Evolutionary conservation across 257 asterid genomes (phyloP), one percentile per base, ranked within the genome.

Genomic region (Jaltomata sinuosa): DNA sequence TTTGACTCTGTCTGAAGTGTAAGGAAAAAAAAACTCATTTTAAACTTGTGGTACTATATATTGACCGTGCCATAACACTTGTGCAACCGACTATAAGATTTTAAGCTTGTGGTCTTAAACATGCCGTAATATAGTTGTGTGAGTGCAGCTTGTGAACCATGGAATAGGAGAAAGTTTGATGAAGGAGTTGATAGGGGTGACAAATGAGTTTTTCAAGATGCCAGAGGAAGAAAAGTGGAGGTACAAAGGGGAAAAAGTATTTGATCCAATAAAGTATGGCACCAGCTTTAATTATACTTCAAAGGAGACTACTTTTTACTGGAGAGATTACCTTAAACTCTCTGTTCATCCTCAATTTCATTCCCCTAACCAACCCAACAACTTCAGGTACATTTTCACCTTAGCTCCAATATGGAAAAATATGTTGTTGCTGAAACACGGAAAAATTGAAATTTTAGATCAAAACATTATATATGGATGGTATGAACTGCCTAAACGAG

Each of bases 321-420:
- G 98, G 98, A 92, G 97, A 84, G 98, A 94, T 86, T 95, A 89
- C 87, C 88, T 95, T 79, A 95, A 94, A 89, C 81, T 95, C 53
- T 85, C 89, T 69, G 91, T 95, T 25, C 97, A 95, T 88, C 98
- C 98, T 38, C 68, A 89, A 3, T 92, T 92, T 83, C 84, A 89
- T 64, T 88, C 82, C 29, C 98, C 98, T n/a, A 2, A 34, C 8
- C 89, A 91, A 79, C 98, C 98, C 18, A 31, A 62, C 6, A 71
- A 79, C 74, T 88, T 93, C 72, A 93, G 98, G 98, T 95, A 38
- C 7, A 87, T 59, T 25, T 1, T 61, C 1, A n/a, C n/a, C n/a
- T n/a, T n/a, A n/a, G n/a, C n/a, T n/a, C n/a, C n/a, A n/a, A n/a
- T n/a, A n/a, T n/a, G n/a, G n/a, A n/a, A n/a, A n/a, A n/a, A n/a